Percentiles rank a stretch among this genome's conserved stretches.
phyloP scores from a whole-genome alignment of 306 rosid genomes.

The Vachellia pachyceras region DNA sequence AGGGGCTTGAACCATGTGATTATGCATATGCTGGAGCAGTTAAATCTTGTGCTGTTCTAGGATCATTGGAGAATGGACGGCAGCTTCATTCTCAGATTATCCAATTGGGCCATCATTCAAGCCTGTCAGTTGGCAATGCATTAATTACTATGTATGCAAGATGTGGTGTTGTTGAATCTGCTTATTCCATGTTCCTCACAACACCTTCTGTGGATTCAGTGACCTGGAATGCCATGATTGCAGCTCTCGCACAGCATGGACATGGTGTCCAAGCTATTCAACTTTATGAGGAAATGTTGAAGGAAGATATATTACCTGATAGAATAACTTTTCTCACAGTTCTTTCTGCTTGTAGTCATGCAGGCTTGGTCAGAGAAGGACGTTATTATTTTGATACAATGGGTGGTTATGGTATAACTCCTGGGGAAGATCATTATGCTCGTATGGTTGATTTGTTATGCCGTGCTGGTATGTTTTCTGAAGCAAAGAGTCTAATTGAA shows the following conservation, averaged over 20 bases:
- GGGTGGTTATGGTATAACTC: too few species aligned
- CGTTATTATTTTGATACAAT: too few species aligned
- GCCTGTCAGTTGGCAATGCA: constrained; percentile 25
- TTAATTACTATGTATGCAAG: constrained; percentile 11
- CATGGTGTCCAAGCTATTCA: constrained; percentile 31
- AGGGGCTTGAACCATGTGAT: constrained; percentile 61
- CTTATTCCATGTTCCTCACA: not conserved
- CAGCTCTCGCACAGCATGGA: constrained; percentile 25
- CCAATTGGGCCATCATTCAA: constrained; percentile 31
- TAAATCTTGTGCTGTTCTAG: constrained; percentile 53
- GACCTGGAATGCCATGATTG: constrained; percentile 17
- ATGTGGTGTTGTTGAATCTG: constrained; percentile 9
- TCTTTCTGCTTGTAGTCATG: too few species aligned
- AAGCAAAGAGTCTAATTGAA: too few species aligned
- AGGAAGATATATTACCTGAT: too few species aligned
- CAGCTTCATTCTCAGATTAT: constrained; percentile 40
- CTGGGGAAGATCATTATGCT: too few species aligned
- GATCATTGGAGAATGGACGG: constrained; percentile 37
- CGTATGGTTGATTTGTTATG: too few species aligned
- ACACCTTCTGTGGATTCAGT: not conserved
- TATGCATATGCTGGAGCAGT: constrained; percentile 65
- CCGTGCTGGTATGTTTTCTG: too few species aligned
- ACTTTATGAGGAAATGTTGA: too few species aligned
- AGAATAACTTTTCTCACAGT: too few species aligned
- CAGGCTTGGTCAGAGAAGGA: too few species aligned